Evolutionary conservation across 345 rosid genomes (phyloP).

Genomic region (Populus pruinosa): DNA sequence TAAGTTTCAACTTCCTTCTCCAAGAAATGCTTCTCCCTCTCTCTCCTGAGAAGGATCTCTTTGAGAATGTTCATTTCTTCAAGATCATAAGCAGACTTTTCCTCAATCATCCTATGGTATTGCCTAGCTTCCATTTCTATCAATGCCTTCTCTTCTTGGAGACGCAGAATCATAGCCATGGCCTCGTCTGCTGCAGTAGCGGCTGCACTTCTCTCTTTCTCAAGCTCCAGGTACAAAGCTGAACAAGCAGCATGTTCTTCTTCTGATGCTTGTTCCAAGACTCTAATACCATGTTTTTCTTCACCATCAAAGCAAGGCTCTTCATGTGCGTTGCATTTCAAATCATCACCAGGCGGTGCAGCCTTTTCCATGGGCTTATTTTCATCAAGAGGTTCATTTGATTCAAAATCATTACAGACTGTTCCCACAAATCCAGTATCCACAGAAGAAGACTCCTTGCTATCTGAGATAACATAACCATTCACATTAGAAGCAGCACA

Average conservation of each 20-base stretch:
- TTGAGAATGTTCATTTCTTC: conserved; percentile 85
- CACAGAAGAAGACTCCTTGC: conserved; percentile 26
- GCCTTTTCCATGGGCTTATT: conserved; percentile 27
- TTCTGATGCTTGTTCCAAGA: conserved; percentile 52
- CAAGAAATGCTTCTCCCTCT: conserved; percentile 68
- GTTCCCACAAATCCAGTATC: conserved; percentile 20
- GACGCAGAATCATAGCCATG: conserved; percentile 80
- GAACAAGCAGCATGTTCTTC: conserved; percentile 46
- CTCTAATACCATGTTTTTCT: conserved; percentile 31
- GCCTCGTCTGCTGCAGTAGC: conserved; percentile 89
- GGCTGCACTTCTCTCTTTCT: conserved; percentile 82
- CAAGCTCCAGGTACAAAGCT: conserved; percentile 57
- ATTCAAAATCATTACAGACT: conserved; percentile 24
- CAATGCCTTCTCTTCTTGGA: conserved; percentile 78
- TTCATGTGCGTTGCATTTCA: conserved; percentile 21
- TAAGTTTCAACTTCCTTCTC: conserved; percentile 77
- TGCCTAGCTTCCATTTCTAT: conserved; percentile 88
- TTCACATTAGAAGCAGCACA: conserved; percentile 21
- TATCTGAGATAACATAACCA: conserved; percentile 32
- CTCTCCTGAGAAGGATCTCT: conserved; percentile 72
- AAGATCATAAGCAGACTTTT: conserved; percentile 69
- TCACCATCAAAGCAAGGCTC: conserved; percentile 28
- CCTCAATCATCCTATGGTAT: conserved; percentile 82
- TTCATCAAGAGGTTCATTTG: conserved; percentile 15
- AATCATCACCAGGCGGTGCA: conserved; percentile 14